Percentiles rank a stretch among this genome's conserved stretches.
Conservation (phyloP, 495 filamentous ascomycete species). For the Trypethelium eluteriae region DNA sequence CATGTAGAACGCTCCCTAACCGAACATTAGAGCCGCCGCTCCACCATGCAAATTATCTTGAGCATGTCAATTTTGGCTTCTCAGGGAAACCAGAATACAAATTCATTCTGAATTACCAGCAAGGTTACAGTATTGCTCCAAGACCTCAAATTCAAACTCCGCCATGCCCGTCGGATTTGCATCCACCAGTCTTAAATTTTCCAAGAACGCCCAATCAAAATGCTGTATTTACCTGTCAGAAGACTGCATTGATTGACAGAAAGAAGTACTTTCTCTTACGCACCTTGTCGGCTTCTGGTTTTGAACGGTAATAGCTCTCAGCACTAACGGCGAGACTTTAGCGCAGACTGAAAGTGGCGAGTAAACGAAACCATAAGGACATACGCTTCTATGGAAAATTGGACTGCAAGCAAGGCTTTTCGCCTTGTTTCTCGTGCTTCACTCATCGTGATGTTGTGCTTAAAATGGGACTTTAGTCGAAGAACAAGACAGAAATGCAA, state of each 20-base stretch:
- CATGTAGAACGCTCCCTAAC: neutral
- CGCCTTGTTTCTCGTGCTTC: neutral
- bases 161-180: slow-evolving; percentile 1
- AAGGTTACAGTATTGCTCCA: slow-evolving; percentile 1
- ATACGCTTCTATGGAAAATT: slow-evolving; percentile 1
- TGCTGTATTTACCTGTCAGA: neutral
- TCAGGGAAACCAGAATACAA: neutral
- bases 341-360: neutral
- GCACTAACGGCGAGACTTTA: neutral
- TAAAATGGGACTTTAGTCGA: neutral
- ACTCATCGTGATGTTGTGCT: neutral
- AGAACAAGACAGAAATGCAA: neutral
- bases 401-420: slow-evolving; percentile 2
- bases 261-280: neutral
- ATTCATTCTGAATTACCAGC: neutral
- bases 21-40: slow-evolving; percentile 7
- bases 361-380: neutral
- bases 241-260: neutral
- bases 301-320: neutral
- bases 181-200: neutral
- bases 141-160: slow-evolving; percentile 8
- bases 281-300: slow-evolving; percentile 4
- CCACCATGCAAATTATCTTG: slow-evolving; percentile 7
- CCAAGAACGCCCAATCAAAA: neutral
- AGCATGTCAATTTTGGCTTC: neutral